Evolutionary conservation across 139 green algal genomes (phyloP).

Genomic region (Haematococcus sp.): DNA sequence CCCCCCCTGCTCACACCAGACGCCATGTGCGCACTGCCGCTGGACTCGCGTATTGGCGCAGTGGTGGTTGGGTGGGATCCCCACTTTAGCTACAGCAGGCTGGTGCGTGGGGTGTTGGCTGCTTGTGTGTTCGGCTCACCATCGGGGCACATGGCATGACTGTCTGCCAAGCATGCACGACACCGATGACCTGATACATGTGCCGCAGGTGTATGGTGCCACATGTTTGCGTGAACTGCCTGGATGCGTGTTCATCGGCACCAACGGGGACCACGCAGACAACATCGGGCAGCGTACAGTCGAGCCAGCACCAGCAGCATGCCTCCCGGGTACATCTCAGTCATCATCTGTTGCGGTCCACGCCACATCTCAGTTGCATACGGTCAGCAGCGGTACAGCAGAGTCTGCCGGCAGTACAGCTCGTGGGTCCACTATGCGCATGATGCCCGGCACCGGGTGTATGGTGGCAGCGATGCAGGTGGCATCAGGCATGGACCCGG

Average conservation of each 20-base stretch:
- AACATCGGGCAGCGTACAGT: slow-evolving; percentile 33
- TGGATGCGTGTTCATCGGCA: slow-evolving; percentile 61
- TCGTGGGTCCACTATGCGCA: slow-evolving; percentile 11
- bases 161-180: neutral
- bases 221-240: slow-evolving; percentile 53
- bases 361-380: too few relatives aligned
- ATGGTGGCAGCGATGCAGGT: slow-evolving; percentile 49
- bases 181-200: too few relatives aligned
- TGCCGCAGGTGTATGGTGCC: slow-evolving; percentile 30
- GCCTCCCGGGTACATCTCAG: too few relatives aligned
- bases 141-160: neutral
- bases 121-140: neutral
- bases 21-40: slow-evolving; percentile 27
- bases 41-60: slow-evolving; percentile 55
- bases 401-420: too few relatives aligned
- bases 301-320: neutral
- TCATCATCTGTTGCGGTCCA: too few relatives aligned
- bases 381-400: too few relatives aligned
- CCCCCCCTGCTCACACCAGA: slow-evolving; percentile 23
- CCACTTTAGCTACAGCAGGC: slow-evolving; percentile 48
- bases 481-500: slow-evolving; percentile 31
- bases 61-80: slow-evolving; percentile 67
- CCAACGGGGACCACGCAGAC: slow-evolving; percentile 56
- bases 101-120: slow-evolving; percentile 19
- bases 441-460: slow-evolving; percentile 69